Percentiles rank a stretch among this genome's conserved stretches.
These are phyloP conservation scores for Typha latifolia DNA, from an alignment of 176 grass and related monocot genomes.

Conservation along the genomic window DNA sequence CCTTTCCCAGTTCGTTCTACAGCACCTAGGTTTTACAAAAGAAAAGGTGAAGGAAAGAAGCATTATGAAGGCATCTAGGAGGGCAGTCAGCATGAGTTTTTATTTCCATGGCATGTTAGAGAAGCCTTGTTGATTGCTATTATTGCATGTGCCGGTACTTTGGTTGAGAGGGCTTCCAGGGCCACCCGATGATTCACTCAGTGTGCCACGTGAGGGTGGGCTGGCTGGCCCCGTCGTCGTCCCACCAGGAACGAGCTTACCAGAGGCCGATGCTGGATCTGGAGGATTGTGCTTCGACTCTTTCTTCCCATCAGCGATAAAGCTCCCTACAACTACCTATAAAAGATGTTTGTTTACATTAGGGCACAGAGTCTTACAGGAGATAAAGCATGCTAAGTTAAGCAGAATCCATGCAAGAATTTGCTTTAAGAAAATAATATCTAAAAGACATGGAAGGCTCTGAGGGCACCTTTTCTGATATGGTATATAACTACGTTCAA, in stretches of 20 bases:
- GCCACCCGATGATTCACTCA: constrained; percentile 63
- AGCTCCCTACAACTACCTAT: constrained; percentile 80
- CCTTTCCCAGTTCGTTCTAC: neutral
- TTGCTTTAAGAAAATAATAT: no score
- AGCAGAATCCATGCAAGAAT: no score
- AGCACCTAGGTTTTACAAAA: neutral
- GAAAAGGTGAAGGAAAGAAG: neutral
- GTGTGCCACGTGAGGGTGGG: constrained; percentile 64
- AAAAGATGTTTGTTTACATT: neutral
- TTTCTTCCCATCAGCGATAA: constrained; percentile 58
- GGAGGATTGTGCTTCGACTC: constrained; percentile 36
- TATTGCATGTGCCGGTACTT: constrained; percentile 33
- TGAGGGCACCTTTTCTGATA: no score
- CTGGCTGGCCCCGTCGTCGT: constrained; percentile 28
- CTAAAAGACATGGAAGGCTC: no score
- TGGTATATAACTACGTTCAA: no score
- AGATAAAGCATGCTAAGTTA: no score
- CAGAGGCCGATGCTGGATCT: constrained; percentile 20
- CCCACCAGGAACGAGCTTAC: constrained; percentile 21
- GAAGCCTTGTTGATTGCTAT: constrained; percentile 43
- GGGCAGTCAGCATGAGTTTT: neutral
- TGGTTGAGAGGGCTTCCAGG: constrained; percentile 63
- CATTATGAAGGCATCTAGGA: neutral
- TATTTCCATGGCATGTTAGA: constrained; percentile 86
- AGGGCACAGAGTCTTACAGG: neutral